These are phyloP conservation scores for Aspergillus novofumigatus DNA, from an alignment of 2,329 filamentous ascomycete genomes.

Conservation along the genomic window DNA sequence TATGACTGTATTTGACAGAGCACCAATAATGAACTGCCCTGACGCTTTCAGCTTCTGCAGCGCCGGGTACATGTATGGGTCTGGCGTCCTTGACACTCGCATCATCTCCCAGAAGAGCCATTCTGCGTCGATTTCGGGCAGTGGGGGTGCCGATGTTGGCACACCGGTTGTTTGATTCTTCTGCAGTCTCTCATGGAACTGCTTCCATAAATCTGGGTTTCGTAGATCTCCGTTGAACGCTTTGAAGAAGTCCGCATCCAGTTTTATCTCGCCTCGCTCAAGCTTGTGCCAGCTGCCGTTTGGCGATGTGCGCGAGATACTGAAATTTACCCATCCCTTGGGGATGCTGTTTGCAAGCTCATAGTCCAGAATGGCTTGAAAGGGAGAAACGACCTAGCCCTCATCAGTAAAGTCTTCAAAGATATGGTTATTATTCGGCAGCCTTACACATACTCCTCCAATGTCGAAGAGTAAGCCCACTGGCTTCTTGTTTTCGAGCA, in stretches of 20 bases:
- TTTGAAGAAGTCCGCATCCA: constrained; percentile 71
- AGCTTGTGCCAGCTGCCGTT: constrained; percentile 82
- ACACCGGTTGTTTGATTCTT: constrained; percentile 21
- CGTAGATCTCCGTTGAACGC: constrained; percentile 73
- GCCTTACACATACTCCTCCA: constrained; percentile 86
- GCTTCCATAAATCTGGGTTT: constrained; percentile 62
- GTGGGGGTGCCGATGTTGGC: constrained; percentile 48
- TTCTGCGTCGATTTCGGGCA: constrained; percentile 72
- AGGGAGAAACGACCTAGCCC: constrained; percentile 75
- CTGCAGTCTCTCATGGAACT: constrained; percentile 46
- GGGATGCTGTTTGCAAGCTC: constrained; percentile 73
- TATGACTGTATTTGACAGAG: constrained; percentile 83
- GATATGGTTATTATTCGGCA: background rate
- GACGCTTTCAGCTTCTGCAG: constrained; percentile 63
- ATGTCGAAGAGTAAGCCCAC: constrained; percentile 89
- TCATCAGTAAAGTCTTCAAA: constrained; percentile 5
- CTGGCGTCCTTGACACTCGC: constrained; percentile 62
- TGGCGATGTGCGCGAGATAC: constrained; percentile 73
- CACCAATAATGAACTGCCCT: constrained; percentile 68
- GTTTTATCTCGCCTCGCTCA: constrained; percentile 74
- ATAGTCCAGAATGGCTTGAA: constrained; percentile 90
- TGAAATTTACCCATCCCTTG: constrained; percentile 84
- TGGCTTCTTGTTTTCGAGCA: constrained; percentile 49
- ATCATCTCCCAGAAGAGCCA: constrained; percentile 92
- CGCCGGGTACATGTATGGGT: constrained; percentile 86